Evolutionary conservation across 352 stramenopile species (phyloP).

Genomic region (Pythium coloratum): DNA sequence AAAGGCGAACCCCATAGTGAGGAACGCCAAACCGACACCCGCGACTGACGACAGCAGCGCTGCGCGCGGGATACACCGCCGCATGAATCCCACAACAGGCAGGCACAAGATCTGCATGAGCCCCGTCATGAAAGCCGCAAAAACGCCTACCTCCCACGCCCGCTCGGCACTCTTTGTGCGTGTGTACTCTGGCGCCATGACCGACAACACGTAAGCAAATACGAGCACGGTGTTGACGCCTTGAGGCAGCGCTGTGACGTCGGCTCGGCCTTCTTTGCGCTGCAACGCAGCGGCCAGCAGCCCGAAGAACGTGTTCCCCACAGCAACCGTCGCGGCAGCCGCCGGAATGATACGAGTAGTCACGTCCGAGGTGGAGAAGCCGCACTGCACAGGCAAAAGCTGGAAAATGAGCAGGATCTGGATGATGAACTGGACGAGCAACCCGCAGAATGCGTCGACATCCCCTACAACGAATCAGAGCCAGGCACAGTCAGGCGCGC

Average conservation of each 20-base stretch:
- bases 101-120: constrained; percentile 35
- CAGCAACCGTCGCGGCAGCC: constrained; percentile 29
- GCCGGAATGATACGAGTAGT: constrained; percentile 33
- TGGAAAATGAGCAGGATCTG: constrained; percentile 41
- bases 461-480: constrained; percentile 22
- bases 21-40: constrained; percentile 37
- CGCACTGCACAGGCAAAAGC: constrained; percentile 30
- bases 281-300: constrained; percentile 26
- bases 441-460: constrained; percentile 40
- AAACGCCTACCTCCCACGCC: constrained; percentile 34
- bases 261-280: constrained; percentile 22
- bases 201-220: constrained; percentile 40
- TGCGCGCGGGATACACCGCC: constrained; percentile 32
- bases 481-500: neutral
- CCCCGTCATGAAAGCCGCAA: constrained; percentile 38
- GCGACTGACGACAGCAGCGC: constrained; percentile 43
- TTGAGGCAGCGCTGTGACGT: constrained; percentile 43
- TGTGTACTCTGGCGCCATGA: constrained; percentile 43
- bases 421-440: constrained; percentile 43
- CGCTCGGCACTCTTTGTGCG: constrained; percentile 27
- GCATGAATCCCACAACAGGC: constrained; percentile 33
- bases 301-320: constrained; percentile 38
- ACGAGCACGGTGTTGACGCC: constrained; percentile 47
- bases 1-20: constrained; percentile 48
- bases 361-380: constrained; percentile 27